phyloP scores from a whole-genome alignment of 1,284 basidiomycete species.

The Boletus sp. region DNA sequence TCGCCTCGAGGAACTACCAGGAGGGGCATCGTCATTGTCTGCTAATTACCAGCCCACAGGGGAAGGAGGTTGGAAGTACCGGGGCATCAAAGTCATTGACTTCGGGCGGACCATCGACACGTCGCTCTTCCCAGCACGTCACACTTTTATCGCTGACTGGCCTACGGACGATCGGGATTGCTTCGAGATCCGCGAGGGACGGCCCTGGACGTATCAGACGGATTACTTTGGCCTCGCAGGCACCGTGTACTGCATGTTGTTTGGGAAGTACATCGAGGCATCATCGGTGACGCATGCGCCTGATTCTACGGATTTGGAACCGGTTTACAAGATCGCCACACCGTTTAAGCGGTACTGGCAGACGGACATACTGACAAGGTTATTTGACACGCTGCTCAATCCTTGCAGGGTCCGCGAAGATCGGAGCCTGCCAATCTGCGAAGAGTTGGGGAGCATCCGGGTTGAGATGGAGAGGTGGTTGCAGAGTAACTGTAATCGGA shows the following conservation, averaged over 20 bases:
- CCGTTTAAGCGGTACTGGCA: conserved; percentile 97
- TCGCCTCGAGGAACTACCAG: conserved; percentile 80
- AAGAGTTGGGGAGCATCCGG: conserved; percentile 63
- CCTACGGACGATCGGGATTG: conserved; percentile 85
- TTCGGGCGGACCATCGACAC: conserved; percentile 94
- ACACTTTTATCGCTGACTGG: conserved; percentile 83
- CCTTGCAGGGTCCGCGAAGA: conserved; percentile 54
- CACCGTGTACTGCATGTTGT: conserved; percentile 92
- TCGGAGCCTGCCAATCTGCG: conserved; percentile 64
- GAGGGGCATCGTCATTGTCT: conserved; percentile 68
- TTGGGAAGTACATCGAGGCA: conserved; percentile 90
- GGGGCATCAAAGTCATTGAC: conserved; percentile 93
- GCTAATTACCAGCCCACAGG: conserved; percentile 74
- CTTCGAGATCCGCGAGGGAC: conserved; percentile 78
- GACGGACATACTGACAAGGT: conserved; percentile 74
- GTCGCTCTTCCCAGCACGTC: conserved; percentile 62
- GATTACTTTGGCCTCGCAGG: conserved; percentile 95
- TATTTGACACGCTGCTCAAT: conserved; percentile 90
- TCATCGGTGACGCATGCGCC: conserved; percentile 44
- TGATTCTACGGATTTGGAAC: conserved; percentile 32
- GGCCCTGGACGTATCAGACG: conserved; percentile 89
- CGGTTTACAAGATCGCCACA: conserved; percentile 63
- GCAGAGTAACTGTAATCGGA: conserved; percentile 75
- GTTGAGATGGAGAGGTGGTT: conserved; percentile 87
- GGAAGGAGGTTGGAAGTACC: conserved; percentile 77